phyloP scores from a whole-genome alignment of 371 early-diverging fungal species.

The Rhizoclosmatium hyalinum region DNA sequence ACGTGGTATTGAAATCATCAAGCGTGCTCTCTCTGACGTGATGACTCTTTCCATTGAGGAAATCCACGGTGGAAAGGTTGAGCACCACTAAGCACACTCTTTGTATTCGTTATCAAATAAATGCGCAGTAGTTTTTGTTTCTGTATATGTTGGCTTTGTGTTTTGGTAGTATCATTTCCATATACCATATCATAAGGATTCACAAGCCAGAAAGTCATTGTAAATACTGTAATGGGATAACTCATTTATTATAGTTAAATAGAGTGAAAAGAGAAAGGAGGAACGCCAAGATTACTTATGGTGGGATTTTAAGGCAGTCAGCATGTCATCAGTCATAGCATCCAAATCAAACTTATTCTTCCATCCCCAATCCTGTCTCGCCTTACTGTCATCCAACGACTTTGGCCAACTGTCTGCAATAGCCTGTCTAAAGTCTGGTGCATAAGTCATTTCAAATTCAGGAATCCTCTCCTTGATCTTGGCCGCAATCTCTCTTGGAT shows the following conservation, averaged over 20 bases:
- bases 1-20: slow-evolving; percentile 84
- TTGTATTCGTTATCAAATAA: neutral
- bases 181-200: too few relatives aligned
- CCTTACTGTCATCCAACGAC: slow-evolving; percentile 12
- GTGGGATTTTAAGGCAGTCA: neutral
- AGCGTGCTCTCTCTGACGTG: slow-evolving; percentile 71
- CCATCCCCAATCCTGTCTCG: slow-evolving; percentile 28
- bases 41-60: slow-evolving; percentile 42
- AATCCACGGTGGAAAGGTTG: slow-evolving; percentile 49
- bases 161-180: neutral
- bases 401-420: slow-evolving; percentile 31
- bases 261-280: too few relatives aligned
- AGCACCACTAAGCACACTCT: neutral
- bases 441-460: slow-evolving; percentile 25
- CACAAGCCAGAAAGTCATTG: too few relatives aligned
- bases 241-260: too few relatives aligned
- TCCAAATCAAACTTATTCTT: slow-evolving; percentile 26
- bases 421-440: slow-evolving; percentile 18
- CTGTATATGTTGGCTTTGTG: neutral
- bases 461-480: slow-evolving; percentile 14
- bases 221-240: too few relatives aligned
- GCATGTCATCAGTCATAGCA: slow-evolving; percentile 19
- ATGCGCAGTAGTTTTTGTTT: neutral
- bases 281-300: too few relatives aligned
- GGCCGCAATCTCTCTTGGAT: slow-evolving; percentile 21